A percentile compares a stretch with the other conserved stretches of the same genome.
Evolutionary conservation across 2,329 filamentous ascomycete species (phyloP).

Genomic region (Colletotrichum cuscutae): DNA sequence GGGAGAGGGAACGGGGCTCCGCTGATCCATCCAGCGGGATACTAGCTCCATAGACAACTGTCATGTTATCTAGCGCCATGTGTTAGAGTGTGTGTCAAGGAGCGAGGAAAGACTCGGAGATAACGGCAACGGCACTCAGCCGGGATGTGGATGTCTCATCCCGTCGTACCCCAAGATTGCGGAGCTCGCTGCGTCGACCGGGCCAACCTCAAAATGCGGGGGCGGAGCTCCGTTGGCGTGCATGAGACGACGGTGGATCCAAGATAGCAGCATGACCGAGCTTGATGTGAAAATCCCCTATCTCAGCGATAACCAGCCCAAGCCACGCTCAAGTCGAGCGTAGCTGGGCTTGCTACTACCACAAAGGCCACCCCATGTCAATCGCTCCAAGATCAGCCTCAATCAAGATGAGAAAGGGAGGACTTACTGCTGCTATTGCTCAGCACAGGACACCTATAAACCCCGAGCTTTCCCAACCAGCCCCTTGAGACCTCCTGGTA

Average conservation of each 20-base stretch:
- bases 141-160: constrained; percentile 1
- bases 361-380: not conserved
- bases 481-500: not conserved
- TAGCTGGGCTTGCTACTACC: not conserved
- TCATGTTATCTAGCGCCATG: not conserved
- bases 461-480: not conserved
- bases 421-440: not conserved
- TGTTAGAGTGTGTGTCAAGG: too few relatives aligned
- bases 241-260: not conserved
- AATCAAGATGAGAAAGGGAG: not conserved
- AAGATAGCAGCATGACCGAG: constrained; percentile 12
- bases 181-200: not conserved
- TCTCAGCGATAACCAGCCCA: constrained; percentile 18
- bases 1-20: not conserved
- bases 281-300: constrained; percentile 9
- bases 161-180: constrained; percentile 1
- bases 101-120: not conserved
- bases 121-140: not conserved
- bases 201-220: constrained; percentile 21
- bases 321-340: not conserved
- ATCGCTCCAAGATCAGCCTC: not conserved
- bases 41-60: not conserved
- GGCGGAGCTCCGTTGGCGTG: constrained; percentile 23
- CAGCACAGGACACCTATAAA: constrained; percentile 9
- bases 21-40: not conserved